Conservation (phyloP, 805 yeast species). For the Candida succiphila region DNA sequence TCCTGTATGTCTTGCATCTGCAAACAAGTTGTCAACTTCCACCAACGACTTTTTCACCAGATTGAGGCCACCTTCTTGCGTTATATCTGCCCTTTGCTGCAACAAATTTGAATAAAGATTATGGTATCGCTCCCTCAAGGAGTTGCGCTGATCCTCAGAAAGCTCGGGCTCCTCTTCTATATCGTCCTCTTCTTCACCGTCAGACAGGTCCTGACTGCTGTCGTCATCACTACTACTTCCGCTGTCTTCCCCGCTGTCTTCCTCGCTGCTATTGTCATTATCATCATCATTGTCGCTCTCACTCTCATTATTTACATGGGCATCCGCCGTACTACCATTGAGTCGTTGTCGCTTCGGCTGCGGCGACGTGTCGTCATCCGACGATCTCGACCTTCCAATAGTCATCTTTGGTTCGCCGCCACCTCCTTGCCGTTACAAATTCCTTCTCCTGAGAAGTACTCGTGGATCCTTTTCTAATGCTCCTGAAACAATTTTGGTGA, state of each 20-base stretch:
- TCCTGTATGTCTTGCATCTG: slow-evolving; percentile 25
- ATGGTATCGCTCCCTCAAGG: slow-evolving; percentile 16
- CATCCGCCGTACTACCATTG: not conserved
- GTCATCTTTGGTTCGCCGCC: no score
- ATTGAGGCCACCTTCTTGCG: slow-evolving; percentile 47
- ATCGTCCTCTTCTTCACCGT: slow-evolving; percentile 3
- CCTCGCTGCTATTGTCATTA: slow-evolving; percentile 7
- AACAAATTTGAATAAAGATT: slow-evolving; percentile 12
- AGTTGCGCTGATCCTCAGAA: slow-evolving; percentile 16
- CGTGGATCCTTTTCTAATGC: no score
- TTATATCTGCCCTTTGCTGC: slow-evolving; percentile 37
- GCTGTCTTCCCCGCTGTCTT: slow-evolving; percentile 3
- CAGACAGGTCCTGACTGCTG: slow-evolving; percentile 7
- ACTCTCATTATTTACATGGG: slow-evolving; percentile 3
- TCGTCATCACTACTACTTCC: slow-evolving; percentile 4
- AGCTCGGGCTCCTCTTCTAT: slow-evolving; percentile 6
- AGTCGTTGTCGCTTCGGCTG: slow-evolving; percentile 6
- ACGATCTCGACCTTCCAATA: no score
- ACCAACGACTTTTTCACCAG: slow-evolving; percentile 34
- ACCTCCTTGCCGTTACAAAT: no score
- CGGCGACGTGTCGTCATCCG: no score
- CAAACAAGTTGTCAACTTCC: slow-evolving; percentile 37
- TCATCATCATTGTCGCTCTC: slow-evolving; percentile 12
- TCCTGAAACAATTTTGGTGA: no score
- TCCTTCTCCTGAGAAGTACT: no score